Base-by-base conservation (phyloP, 164 flowering plant species). In the Macadamia tetraphylla region DNA sequence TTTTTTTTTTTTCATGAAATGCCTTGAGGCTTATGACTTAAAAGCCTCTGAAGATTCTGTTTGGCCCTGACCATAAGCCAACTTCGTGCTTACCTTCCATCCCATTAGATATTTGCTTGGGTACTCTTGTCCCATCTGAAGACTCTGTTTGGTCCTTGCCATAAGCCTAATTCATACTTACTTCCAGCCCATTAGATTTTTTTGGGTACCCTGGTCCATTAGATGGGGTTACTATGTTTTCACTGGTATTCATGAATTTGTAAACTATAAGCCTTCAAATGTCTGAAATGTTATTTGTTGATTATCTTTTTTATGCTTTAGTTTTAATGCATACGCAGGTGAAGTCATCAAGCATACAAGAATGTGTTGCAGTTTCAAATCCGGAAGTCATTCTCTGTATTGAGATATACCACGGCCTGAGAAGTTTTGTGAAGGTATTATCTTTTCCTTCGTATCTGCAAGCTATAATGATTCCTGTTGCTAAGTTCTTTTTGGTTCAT, bases 361-460 rank as follows among this genome's bases (percentile, higher is more conserved):
- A 76, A 53, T 68, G 78, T 66, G 55, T 75, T n/a, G 71, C 81
- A 57, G 75, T 88, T 59, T 63, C 35, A 23, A 55, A 71, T 75
- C 86, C 87, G n/a, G 97, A 89, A 72, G 81, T 78, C 64, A 76
- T 92, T 82, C 87, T 91, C 15, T 80, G 83, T 61, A 66, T 91
- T 64, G 98, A 94, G 82, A 81, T 94, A 73, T 90, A 81, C 71
- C 86, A 87, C 70, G 80, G 61, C 73, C 72, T 18, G 29, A 71
- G 66, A 59, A 75, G 61, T 15, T 61, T 72, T 67, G 23, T 57
- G 30, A 89, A 89, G 91, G 94, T 87, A 78, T 42, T 48, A 29
- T 5, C 49, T 12, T 14, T 3, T 64, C 31, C 23, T 13, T 15
- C 29, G 11, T 64, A 40, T 13, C 2, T 49, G 3, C 53, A 7